Evolutionary conservation across 2,329 filamentous ascomycete genomes (phyloP).

Genomic region (Aureobasidium sp.): DNA sequence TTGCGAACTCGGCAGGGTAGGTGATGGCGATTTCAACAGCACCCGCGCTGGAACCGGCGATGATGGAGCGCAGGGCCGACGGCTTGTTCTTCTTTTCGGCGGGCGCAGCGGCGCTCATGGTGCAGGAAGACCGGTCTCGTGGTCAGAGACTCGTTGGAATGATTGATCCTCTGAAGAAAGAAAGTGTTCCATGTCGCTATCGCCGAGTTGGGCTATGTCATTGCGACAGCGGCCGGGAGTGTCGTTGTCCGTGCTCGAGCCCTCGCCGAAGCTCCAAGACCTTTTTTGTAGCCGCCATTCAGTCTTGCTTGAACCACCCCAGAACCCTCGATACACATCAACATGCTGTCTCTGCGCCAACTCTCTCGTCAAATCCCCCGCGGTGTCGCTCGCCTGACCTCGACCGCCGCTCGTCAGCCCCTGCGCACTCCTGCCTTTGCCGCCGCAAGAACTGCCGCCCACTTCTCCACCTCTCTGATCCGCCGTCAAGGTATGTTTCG

Average conservation of each 20-base stretch:
- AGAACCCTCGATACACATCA: slow-evolving; percentile 8
- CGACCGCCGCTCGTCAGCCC: slow-evolving; percentile 28
- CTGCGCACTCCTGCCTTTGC: slow-evolving; percentile 18
- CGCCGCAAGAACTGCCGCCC: slow-evolving; percentile 19
- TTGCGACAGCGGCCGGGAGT: background rate
- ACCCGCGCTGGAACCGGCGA: slow-evolving; percentile 88
- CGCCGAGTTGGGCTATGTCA: background rate
- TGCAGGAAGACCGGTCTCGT: background rate
- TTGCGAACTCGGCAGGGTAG: slow-evolving; percentile 93
- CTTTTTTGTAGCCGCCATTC: background rate
- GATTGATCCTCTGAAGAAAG: background rate
- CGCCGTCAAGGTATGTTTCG: slow-evolving; percentile 25
- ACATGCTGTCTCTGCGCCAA: slow-evolving; percentile 37
- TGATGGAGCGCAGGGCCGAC: slow-evolving; percentile 76
- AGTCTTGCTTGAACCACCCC: background rate
- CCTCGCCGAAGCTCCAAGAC: background rate
- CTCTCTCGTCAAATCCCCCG: slow-evolving; percentile 38
- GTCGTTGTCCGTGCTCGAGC: background rate
- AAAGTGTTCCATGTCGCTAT: background rate
- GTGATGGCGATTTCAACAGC: slow-evolving; percentile 94
- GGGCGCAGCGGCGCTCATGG: slow-evolving; percentile 11
- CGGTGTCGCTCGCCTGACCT: slow-evolving; percentile 31
- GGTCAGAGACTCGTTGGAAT: background rate
- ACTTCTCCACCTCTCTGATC: slow-evolving; percentile 35
- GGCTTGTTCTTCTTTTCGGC: slow-evolving; percentile 43